Evolutionary conservation across 805 yeast genomes (phyloP).

Genomic region (Suhomyces sp.): DNA sequence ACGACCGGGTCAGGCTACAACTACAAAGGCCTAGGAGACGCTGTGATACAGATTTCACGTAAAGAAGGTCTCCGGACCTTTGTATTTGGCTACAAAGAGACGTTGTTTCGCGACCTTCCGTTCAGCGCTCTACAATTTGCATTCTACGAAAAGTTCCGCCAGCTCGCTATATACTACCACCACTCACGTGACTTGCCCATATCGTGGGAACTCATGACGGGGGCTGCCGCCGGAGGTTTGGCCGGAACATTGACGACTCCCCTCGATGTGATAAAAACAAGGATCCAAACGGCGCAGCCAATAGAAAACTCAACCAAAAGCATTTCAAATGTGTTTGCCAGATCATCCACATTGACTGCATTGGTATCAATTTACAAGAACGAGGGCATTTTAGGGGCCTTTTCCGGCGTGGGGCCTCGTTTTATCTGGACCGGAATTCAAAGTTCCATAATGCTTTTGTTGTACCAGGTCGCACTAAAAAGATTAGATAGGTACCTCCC

Average conservation of each 20-base stretch:
- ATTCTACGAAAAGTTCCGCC: slow-evolving; percentile 82
- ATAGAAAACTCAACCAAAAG: neutral
- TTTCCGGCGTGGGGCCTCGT: slow-evolving; percentile 95
- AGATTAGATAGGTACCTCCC: slow-evolving; percentile 34
- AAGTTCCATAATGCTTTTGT: slow-evolving; percentile 86
- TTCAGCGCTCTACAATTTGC: slow-evolving; percentile 96
- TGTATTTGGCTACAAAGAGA: slow-evolving; percentile 91
- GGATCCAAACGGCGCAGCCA: slow-evolving; percentile 76
- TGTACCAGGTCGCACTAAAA: slow-evolving; percentile 77
- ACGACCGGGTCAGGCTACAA: slow-evolving; percentile 79
- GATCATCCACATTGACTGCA: slow-evolving; percentile 26
- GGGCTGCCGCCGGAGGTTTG: slow-evolving; percentile 94
- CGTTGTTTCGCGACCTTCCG: slow-evolving; percentile 88
- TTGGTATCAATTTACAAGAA: slow-evolving; percentile 48
- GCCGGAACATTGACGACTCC: slow-evolving; percentile 92
- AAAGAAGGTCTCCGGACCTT: slow-evolving; percentile 75
- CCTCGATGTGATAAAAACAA: slow-evolving; percentile 84
- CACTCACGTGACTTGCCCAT: slow-evolving; percentile 47
- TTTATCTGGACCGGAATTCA: slow-evolving; percentile 96
- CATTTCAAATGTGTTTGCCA: slow-evolving; percentile 1
- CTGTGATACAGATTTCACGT: slow-evolving; percentile 58
- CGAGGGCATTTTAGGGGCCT: slow-evolving; percentile 79
- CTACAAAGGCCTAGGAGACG: slow-evolving; percentile 71
- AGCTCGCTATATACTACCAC: slow-evolving; percentile 48
- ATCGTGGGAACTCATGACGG: slow-evolving; percentile 70